These are phyloP conservation scores for Apiospora rasikravindrae DNA, from an alignment of 2,329 filamentous ascomycete species.

Conservation along the genomic window DNA sequence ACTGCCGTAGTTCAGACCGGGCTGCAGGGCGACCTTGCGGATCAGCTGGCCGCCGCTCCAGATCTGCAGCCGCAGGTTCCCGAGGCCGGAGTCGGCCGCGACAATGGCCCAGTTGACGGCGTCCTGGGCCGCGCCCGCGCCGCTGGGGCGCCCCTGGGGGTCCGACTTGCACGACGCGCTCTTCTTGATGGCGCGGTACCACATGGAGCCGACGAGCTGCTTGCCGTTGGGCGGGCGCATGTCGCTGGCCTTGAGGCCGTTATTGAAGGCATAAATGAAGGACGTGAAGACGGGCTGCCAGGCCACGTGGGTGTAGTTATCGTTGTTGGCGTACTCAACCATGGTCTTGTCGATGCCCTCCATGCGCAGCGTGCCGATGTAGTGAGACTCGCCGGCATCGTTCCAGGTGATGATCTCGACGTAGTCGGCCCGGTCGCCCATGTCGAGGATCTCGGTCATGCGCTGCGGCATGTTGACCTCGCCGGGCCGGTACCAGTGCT, in stretches of 20 bases:
- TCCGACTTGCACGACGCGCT: constrained; percentile 18
- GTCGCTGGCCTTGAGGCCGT: constrained; percentile 27
- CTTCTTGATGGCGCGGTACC: constrained; percentile 36
- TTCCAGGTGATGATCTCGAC: constrained; percentile 42
- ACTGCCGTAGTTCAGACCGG: constrained; percentile 35
- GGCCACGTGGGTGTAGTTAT: constrained; percentile 35
- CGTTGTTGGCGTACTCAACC: constrained; percentile 37
- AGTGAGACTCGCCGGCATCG: constrained; percentile 35
- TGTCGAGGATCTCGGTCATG: constrained; percentile 41
- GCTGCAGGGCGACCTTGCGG: constrained; percentile 25
- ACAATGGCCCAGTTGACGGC: constrained; percentile 40
- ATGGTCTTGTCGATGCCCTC: constrained; percentile 37
- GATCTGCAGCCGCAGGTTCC: constrained; percentile 29
- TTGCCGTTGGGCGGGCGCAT: constrained; percentile 30
- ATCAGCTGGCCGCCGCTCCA: constrained; percentile 34
- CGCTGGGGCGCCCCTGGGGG: constrained; percentile 29
- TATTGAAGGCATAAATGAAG: constrained; percentile 43
- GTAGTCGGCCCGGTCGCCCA: constrained; percentile 36
- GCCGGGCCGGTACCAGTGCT: constrained; percentile 38
- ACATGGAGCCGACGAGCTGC: constrained; percentile 38
- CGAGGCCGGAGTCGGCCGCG: constrained; percentile 23
- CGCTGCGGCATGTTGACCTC: constrained; percentile 42
- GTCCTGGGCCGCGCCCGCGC: constrained; percentile 32
- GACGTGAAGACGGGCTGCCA: constrained; percentile 43
- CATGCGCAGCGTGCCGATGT: constrained; percentile 41